These are phyloP conservation scores for Paramecium primaurelia DNA, from an alignment of 73 alveolate species.

Conservation along the genomic window DNA sequence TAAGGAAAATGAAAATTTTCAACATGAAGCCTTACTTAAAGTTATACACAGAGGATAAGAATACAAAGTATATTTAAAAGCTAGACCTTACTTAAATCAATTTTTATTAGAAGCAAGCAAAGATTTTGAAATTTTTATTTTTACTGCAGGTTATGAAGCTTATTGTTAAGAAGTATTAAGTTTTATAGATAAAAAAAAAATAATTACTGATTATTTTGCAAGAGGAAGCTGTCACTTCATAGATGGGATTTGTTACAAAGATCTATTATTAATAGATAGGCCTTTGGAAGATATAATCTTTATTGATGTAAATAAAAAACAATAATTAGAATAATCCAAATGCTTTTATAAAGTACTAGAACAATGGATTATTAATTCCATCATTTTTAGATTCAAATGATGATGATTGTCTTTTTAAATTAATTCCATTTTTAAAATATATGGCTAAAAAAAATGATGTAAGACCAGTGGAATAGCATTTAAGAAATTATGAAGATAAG, in stretches of 20 bases:
- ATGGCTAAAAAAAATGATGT: not conserved
- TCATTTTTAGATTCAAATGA: slow-evolving; percentile 18
- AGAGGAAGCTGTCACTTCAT: slow-evolving; percentile 7
- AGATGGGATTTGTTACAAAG: slow-evolving; percentile 23
- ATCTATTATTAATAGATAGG: not conserved
- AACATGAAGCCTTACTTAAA: not conserved
- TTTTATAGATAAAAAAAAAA: not conserved
- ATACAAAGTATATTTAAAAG: not conserved
- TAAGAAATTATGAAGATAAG: not conserved
- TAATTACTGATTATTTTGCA: slow-evolving; percentile 23
- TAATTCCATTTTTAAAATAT: not conserved
- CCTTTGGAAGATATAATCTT: slow-evolving; percentile 2
- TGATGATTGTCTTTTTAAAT: slow-evolving; percentile 10
- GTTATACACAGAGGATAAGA: not conserved
- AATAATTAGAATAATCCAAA: slow-evolving; percentile 23
- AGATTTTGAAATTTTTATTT: slow-evolving; percentile 2
- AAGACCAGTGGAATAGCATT: not conserved
- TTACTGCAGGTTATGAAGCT: slow-evolving; percentile 37
- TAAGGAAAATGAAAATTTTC: slow-evolving; percentile 8
- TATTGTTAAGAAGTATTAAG: slow-evolving; percentile 8
- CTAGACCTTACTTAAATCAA: not conserved
- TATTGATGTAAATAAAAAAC: not conserved
- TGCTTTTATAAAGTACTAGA: not conserved
- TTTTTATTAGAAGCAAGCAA: not conserved
- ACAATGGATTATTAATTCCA: slow-evolving; percentile 45